Evolutionary conservation across 768 basidiomycete genomes (phyloP), one percentile per base, ranked within the genome.

Genomic region (Tylopilus vinaceipallidus): DNA sequence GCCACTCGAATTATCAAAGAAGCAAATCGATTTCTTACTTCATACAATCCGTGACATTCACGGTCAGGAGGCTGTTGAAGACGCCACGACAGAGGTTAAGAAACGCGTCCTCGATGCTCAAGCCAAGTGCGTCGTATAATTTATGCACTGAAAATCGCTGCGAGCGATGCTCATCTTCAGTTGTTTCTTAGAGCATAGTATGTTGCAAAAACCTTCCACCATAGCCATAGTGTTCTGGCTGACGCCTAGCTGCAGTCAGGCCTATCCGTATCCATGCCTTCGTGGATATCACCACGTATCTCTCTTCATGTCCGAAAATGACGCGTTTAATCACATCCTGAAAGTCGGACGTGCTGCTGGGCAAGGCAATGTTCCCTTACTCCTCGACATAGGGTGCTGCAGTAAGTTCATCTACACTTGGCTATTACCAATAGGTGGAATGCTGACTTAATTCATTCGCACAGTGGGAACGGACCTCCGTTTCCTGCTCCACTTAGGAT

Each of bases 361-460:
- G 26, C 22, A 32, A 24, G 10, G 9, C 30, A 33, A 33, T 2
- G 16, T 34, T n/a, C 47, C 30, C 4, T 3, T 54, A 2, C 26
- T 52, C 16, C 49, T 50, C 13, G 49, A 50, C 13, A 22, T 50
- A 6, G 53, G 54, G 5, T 55, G 51, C 20, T 45, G 50, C 34
- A 48, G 46, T 52, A 10, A 14, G 50, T 45, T 20, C 17, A 8
- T 27, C 29, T 22, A 12, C 22, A 10, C 24, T 19, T n/a, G n/a
- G n/a, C n/a, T n/a, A n/a, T n/a, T n/a, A n/a, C n/a, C n/a, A n/a
- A n/a, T n/a, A n/a, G n/a, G n/a, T n/a, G n/a, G n/a, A n/a, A n/a
- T n/a, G n/a, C n/a, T 41, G 30, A n/a, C 2, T 24, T 36, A 27
- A 47, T 27, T 2, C 20, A 1, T 13, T 36, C 3, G 30, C 5